These are phyloP conservation scores for Pythium guiyangense DNA, from an alignment of 352 stramenopile genomes.

Conservation along the genomic window DNA sequence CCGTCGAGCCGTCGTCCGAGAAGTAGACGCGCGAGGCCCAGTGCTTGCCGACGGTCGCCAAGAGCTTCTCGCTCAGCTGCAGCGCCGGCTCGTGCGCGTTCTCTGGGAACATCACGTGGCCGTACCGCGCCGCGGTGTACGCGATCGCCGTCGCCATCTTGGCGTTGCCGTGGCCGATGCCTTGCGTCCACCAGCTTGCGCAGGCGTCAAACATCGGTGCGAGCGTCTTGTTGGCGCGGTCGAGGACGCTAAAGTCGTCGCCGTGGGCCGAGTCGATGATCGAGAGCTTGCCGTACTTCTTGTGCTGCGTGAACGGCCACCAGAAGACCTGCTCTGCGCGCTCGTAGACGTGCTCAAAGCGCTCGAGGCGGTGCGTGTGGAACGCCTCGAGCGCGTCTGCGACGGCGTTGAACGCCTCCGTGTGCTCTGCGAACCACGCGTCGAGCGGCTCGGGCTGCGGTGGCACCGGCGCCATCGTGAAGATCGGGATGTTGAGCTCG, in stretches of 20 bases:
- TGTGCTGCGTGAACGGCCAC: slow-evolving; percentile 94
- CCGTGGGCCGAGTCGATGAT: slow-evolving; percentile 89
- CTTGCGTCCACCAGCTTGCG: slow-evolving; percentile 93
- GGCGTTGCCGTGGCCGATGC: slow-evolving; percentile 86
- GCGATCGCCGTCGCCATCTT: slow-evolving; percentile 86
- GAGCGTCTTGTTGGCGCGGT: slow-evolving; percentile 40
- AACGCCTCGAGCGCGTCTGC: slow-evolving; percentile 43
- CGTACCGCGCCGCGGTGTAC: slow-evolving; percentile 88
- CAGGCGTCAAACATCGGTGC: slow-evolving; percentile 86
- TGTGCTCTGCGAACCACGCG: slow-evolving; percentile 57
- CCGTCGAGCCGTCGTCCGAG: slow-evolving; percentile 89
- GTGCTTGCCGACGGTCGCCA: slow-evolving; percentile 66
- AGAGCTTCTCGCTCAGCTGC: slow-evolving; percentile 70
- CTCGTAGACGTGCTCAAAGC: slow-evolving; percentile 51
- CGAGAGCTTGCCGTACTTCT: slow-evolving; percentile 70
- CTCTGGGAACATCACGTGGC: slow-evolving; percentile 91
- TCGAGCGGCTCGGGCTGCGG: slow-evolving; percentile 71
- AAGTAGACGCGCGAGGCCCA: slow-evolving; percentile 90
- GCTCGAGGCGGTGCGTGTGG: slow-evolving; percentile 46
- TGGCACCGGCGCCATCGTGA: slow-evolving; percentile 67
- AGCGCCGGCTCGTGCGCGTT: slow-evolving; percentile 87
- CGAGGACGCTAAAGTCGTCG: slow-evolving; percentile 76
- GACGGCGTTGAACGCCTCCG: slow-evolving; percentile 46
- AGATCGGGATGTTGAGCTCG: slow-evolving; percentile 72
- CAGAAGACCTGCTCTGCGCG: slow-evolving; percentile 81